Conservation (phyloP, 345 rosid species). For the Aquilaria malaccensis region DNA sequence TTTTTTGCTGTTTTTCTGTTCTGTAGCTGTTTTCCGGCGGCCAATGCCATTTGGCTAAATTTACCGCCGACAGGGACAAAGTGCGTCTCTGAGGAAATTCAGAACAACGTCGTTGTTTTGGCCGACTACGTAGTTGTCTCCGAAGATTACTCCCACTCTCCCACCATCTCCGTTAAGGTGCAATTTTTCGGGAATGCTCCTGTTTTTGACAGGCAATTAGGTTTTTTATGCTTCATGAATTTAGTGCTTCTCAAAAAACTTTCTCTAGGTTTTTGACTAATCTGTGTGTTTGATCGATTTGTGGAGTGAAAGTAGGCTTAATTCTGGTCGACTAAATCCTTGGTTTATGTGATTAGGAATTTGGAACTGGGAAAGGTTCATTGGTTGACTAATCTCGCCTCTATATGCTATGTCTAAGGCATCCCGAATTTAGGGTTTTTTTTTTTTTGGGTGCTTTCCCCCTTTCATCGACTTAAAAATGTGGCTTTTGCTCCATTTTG, state of each 20-base stretch:
- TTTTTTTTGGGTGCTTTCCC: too few species aligned
- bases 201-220: not conserved
- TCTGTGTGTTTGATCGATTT: too few species aligned
- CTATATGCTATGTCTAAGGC: too few species aligned
- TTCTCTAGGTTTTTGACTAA: too few species aligned
- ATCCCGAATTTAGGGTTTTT: too few species aligned
- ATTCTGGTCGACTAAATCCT: too few species aligned
- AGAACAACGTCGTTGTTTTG: slow-evolving; percentile 71
- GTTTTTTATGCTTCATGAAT: not conserved
- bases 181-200: not conserved
- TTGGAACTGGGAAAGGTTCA: too few species aligned
- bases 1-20: slow-evolving; percentile 1
- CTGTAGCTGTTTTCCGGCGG: slow-evolving; percentile 15
- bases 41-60: slow-evolving; percentile 66
- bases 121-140: slow-evolving; percentile 74
- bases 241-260: too few species aligned
- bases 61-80: slow-evolving; percentile 64
- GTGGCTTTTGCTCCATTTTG: not conserved
- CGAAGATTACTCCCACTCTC: slow-evolving; percentile 34
- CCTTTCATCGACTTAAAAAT: too few species aligned
- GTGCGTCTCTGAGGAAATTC: slow-evolving; percentile 94
- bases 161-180: slow-evolving; percentile 77
- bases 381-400: too few species aligned
- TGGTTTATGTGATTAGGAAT: too few species aligned
- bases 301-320: too few species aligned